A percentile compares a stretch with the other conserved stretches of the same genome.
These are phyloP conservation scores for Pseudonectria foliicola DNA, from an alignment of 2,329 filamentous ascomycete genomes.

Conservation along the genomic window DNA sequence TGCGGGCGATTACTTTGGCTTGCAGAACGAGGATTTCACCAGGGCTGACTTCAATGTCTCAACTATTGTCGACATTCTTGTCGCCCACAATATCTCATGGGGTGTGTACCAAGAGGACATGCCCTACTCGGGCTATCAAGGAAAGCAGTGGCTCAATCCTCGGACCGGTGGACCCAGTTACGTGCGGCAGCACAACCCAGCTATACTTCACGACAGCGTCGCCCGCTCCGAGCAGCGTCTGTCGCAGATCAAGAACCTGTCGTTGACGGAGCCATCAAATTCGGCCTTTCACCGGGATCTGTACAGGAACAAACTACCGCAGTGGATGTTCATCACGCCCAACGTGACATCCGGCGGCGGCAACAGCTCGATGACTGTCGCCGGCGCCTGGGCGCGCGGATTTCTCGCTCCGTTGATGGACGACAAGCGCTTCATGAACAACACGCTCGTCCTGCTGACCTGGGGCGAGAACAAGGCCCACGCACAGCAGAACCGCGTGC, in stretches of 20 bases:
- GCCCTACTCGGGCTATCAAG: slow-evolving; percentile 69
- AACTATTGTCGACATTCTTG: slow-evolving; percentile 61
- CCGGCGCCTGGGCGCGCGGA: slow-evolving; percentile 58
- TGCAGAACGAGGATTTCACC: slow-evolving; percentile 51
- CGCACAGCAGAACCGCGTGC: slow-evolving; percentile 57
- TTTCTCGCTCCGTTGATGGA: slow-evolving; percentile 66
- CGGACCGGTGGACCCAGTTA: slow-evolving; percentile 64
- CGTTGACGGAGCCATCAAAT: slow-evolving; percentile 32
- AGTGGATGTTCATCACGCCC: slow-evolving; percentile 65
- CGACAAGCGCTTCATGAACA: slow-evolving; percentile 64
- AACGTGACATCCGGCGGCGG: slow-evolving; percentile 75
- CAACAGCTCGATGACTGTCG: slow-evolving; percentile 62
- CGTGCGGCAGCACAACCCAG: slow-evolving; percentile 73
- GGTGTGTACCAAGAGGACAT: slow-evolving; percentile 70
- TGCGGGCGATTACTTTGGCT: slow-evolving; percentile 57
- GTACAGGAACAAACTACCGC: slow-evolving; percentile 54
- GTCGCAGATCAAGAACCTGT: slow-evolving; percentile 65
- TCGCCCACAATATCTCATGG: slow-evolving; percentile 59
- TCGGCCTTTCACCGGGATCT: slow-evolving; percentile 62
- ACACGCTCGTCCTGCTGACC: slow-evolving; percentile 68
- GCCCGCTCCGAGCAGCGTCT: slow-evolving; percentile 53
- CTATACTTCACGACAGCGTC: slow-evolving; percentile 59
- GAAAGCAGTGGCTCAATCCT: slow-evolving; percentile 55
- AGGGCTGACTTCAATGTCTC: slow-evolving; percentile 53
- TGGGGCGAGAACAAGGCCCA: slow-evolving; percentile 77